A percentile compares a stretch with the other conserved stretches of the same genome.
These are phyloP conservation scores for Microstegium vimineum DNA, from an alignment of 176 grass and related monocot genomes.

Conservation along the genomic window DNA sequence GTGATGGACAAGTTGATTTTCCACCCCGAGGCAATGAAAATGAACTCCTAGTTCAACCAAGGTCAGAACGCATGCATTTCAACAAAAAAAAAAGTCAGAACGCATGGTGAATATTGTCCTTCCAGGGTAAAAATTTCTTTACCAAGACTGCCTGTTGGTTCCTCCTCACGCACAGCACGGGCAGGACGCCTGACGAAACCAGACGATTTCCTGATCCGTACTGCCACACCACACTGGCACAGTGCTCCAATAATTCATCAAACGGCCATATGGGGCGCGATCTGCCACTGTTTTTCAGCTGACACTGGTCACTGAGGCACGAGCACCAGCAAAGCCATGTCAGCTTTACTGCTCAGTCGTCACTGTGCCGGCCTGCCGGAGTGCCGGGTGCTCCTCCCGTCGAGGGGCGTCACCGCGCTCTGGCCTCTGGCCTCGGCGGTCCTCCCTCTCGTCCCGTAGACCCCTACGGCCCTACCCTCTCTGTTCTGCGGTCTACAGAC, in stretches of 20 bases:
- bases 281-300: slow-evolving; percentile 13
- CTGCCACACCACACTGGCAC: not conserved
- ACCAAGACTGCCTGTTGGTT: not conserved
- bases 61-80: not conserved
- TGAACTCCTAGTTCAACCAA: not conserved
- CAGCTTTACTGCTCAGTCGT: slow-evolving; percentile 38
- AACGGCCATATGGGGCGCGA: slow-evolving; percentile 45
- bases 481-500: too few relatives aligned
- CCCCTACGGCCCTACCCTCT: too few relatives aligned
- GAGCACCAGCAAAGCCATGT: slow-evolving; percentile 33
- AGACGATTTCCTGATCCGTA: not conserved
- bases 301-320: slow-evolving; percentile 21
- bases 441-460: too few relatives aligned
- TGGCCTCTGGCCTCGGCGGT: too few relatives aligned
- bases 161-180: not conserved
- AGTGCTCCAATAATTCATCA: slow-evolving; percentile 49
- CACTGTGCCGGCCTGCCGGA: slow-evolving; percentile 2
- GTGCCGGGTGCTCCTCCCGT: not conserved
- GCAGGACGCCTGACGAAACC: not conserved
- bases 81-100: not conserved
- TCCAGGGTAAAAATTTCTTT: not conserved
- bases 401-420: not conserved
- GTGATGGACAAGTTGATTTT: not conserved
- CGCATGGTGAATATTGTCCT: not conserved
- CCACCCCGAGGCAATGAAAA: not conserved